Evolutionary conservation across 192 early-diverging fungal genomes (phyloP), one percentile per base, ranked within the genome.

Genomic region (Umbelopsis ramanniana): DNA sequence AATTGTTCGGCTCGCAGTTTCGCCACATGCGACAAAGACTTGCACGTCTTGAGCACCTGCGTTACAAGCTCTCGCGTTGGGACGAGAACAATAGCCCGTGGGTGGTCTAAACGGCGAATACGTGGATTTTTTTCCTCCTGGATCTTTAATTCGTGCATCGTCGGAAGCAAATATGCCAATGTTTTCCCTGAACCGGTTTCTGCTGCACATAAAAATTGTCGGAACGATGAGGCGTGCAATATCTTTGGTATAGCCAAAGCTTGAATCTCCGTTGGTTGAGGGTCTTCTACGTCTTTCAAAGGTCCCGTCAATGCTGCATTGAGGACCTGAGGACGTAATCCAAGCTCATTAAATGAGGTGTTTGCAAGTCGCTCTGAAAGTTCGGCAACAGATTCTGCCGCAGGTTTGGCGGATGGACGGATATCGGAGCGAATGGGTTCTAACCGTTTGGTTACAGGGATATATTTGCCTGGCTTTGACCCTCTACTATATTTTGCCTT

Each of bases 121-220:
- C 67, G 66, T 45, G 71, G 69, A 7, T 82, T 78, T 35, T 85
- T 81, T 7, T 84, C 81, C 69, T 91, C 91, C 45, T 92, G 82
- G 4, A 57, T 37, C 81, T 94, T 95, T 21, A 97, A 80, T 47
- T 86, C 82, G 26, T 94, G 86, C 8, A 98, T 82, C 0, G 93
- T 78, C 0, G 96, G 96, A 22, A 92, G 48, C 37, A 96, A 83
- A 70, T 96, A 98, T 0, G 95, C 94, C 11, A 94, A 74, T 0
- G 97, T 97, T 79, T 99, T 99, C 8, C 96, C 96, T 2, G 90
- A 89, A 33, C 97, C 97, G 0, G 95, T 97, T 78, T 97, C 95
- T 1, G 93, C 95, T 6, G 94, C 93, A 69, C 91, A 82, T 23
- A 96, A 82, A 50, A 93, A 84, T 70, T 88, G 85, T 15, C 68